Conservation (phyloP, 805 yeast species). For the Sugiyamaella smithiae region DNA sequence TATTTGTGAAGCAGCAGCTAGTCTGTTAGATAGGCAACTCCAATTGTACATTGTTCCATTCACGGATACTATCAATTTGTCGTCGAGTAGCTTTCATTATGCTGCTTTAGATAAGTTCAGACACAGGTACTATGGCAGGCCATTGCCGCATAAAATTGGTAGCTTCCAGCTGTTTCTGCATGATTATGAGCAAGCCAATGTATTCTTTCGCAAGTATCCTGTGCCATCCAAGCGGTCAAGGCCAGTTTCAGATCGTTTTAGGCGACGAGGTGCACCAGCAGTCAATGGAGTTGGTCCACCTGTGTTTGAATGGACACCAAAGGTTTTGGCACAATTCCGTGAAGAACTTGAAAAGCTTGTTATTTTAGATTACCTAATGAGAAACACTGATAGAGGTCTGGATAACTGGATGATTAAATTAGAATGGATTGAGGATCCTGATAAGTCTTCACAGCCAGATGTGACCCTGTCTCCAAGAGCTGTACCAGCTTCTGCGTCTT, state of each 20-base stretch:
- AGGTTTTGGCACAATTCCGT: constrained; percentile 49
- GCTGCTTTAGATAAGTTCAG: constrained; percentile 24
- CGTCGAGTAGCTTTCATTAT: constrained; percentile 52
- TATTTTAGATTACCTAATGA: constrained; percentile 64
- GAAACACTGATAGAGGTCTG: constrained; percentile 71
- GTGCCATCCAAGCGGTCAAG: constrained; percentile 39
- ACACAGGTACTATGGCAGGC: constrained; percentile 40
- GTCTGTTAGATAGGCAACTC: constrained; percentile 59
- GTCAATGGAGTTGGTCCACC: constrained; percentile 7
- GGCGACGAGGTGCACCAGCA: neutral
- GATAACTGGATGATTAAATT: constrained; percentile 77
- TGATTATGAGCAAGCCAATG: constrained; percentile 60
- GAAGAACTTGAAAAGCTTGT: constrained; percentile 67
- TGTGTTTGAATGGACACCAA: constrained; percentile 53
- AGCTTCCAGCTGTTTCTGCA: constrained; percentile 62
- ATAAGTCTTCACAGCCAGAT: neutral
- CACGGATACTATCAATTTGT: constrained; percentile 54
- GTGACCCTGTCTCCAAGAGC: constrained; percentile 12
- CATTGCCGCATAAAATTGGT: constrained; percentile 53
- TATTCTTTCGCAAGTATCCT: constrained; percentile 55
- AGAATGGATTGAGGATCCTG: constrained; percentile 37
- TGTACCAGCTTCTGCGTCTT: constrained; percentile 7
- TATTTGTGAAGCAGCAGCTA: constrained; percentile 69
- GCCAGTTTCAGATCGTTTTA: neutral
- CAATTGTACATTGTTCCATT: constrained; percentile 61